phyloP scores from a whole-genome alignment of 192 early-diverging fungal species.

The Backusella macrospora region DNA sequence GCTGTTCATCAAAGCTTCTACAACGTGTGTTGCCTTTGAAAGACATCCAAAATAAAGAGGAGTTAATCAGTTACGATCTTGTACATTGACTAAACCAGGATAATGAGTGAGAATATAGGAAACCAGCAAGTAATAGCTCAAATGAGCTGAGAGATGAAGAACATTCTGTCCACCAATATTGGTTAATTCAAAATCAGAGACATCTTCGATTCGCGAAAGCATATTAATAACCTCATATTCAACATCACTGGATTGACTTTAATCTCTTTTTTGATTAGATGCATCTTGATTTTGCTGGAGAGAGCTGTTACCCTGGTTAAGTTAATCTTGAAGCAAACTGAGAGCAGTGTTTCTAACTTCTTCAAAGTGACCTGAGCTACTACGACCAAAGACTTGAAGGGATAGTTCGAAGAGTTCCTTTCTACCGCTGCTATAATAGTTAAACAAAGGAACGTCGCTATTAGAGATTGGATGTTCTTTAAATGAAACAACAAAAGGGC shows the following conservation, averaged over 20 bases:
- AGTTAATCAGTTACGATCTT: slow-evolving; percentile 71
- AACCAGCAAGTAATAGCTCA: background rate
- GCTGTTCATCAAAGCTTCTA: slow-evolving; percentile 54
- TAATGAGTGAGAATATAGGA: background rate
- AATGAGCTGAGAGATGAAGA: slow-evolving; percentile 59
- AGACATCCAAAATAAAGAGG: slow-evolving; percentile 72
- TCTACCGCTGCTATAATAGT: slow-evolving; percentile 63
- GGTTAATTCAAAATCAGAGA: slow-evolving; percentile 1
- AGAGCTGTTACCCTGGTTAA: background rate
- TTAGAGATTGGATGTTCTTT: slow-evolving; percentile 48
- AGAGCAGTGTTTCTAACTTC: slow-evolving; percentile 72
- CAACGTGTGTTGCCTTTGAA: slow-evolving; percentile 51
- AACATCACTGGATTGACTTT: background rate
- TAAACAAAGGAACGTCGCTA: slow-evolving; percentile 39
- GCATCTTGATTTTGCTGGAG: background rate
- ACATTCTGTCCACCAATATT: slow-evolving; percentile 57
- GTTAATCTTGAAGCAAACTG: slow-evolving; percentile 54
- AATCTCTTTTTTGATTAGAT: background rate
- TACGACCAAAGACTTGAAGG: slow-evolving; percentile 81
- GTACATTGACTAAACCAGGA: slow-evolving; percentile 44
- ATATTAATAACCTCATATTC: background rate
- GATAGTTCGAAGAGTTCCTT: slow-evolving; percentile 85
- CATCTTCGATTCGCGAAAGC: background rate
- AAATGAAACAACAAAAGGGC: slow-evolving; percentile 64
- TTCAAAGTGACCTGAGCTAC: slow-evolving; percentile 74